phyloP scores from a whole-genome alignment of 2,329 filamentous ascomycete species.

The Magnaporthiopsis incrustans region DNA sequence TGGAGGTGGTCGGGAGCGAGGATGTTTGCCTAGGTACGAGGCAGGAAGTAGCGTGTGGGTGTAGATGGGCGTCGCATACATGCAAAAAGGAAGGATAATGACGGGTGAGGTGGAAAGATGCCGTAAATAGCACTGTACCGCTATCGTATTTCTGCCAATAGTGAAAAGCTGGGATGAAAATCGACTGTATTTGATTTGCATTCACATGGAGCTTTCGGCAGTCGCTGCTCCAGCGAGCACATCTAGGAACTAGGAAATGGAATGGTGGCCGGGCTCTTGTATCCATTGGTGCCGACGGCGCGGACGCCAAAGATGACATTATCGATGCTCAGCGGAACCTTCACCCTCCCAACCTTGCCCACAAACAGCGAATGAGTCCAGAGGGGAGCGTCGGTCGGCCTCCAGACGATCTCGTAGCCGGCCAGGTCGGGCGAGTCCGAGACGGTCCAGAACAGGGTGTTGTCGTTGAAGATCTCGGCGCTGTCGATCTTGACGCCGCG shows the following conservation, averaged over 20 bases:
- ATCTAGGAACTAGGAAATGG: conserved; percentile 4
- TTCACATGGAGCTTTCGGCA: too few species aligned
- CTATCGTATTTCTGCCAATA: too few species aligned
- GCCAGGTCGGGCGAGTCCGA: conserved; percentile 13
- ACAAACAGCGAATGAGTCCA: conserved; percentile 43
- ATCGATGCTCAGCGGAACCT: conserved; percentile 45
- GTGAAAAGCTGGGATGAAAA: too few species aligned
- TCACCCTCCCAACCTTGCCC: conserved; percentile 35
- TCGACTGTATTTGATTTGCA: too few species aligned
- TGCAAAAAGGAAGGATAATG: too few species aligned
- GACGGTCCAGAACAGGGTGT: conserved; percentile 38
- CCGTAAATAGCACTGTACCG: too few species aligned
- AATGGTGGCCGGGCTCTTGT: conserved; percentile 27
- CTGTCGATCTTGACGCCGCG: conserved; percentile 33
- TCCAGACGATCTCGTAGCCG: conserved; percentile 48
- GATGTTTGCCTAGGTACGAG: too few species aligned
- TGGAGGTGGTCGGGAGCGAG: too few species aligned
- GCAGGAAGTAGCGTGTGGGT: too few species aligned
- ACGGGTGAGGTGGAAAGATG: too few species aligned
- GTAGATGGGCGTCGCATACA: too few species aligned
- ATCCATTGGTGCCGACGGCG: conserved; percentile 41
- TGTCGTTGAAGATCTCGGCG: conserved; percentile 33
- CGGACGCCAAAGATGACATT: conserved; percentile 50
- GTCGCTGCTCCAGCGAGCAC: background rate
- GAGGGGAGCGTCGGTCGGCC: conserved; percentile 38